Conservation (phyloP, 2,329 filamentous ascomycete genomes). For the Xylaria digitata region DNA sequence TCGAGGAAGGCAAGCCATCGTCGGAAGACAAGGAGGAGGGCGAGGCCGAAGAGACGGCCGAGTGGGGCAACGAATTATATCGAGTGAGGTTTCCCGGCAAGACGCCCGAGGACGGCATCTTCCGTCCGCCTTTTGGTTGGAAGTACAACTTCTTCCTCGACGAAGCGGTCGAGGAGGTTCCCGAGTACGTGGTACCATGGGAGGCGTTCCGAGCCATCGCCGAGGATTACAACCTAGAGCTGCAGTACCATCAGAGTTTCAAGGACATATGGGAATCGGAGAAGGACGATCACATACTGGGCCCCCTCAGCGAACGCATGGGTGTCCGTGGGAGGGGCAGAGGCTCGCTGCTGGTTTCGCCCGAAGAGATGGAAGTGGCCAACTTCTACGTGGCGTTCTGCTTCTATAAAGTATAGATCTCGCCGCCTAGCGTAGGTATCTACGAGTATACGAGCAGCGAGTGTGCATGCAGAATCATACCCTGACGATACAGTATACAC, state of each 20-base stretch:
- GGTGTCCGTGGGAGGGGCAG: slow-evolving; percentile 80
- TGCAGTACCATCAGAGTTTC: slow-evolving; percentile 94
- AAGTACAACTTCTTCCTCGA: slow-evolving; percentile 97
- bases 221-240: slow-evolving; percentile 94
- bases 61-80: slow-evolving; percentile 96
- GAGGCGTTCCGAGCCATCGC: slow-evolving; percentile 95
- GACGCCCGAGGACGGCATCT: slow-evolving; percentile 86
- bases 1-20: slow-evolving; percentile 41
- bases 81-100: slow-evolving; percentile 86
- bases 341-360: slow-evolving; percentile 75
- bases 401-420: slow-evolving; percentile 86
- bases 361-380: slow-evolving; percentile 92
- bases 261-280: slow-evolving; percentile 91
- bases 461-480: background rate
- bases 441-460: background rate
- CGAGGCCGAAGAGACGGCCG: slow-evolving; percentile 71
- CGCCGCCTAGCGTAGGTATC: background rate
- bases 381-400: slow-evolving; percentile 95
- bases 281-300: slow-evolving; percentile 84
- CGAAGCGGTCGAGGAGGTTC: slow-evolving; percentile 94
- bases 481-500: background rate
- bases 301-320: slow-evolving; percentile 94
- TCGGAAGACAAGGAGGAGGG: slow-evolving; percentile 65
- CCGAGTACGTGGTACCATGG: slow-evolving; percentile 98
- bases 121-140: slow-evolving; percentile 95